A percentile compares a stretch with the other conserved stretches of the same genome.
phyloP scores from a whole-genome alignment of 2,329 filamentous ascomycete genomes.

The Piedraia hortae region DNA sequence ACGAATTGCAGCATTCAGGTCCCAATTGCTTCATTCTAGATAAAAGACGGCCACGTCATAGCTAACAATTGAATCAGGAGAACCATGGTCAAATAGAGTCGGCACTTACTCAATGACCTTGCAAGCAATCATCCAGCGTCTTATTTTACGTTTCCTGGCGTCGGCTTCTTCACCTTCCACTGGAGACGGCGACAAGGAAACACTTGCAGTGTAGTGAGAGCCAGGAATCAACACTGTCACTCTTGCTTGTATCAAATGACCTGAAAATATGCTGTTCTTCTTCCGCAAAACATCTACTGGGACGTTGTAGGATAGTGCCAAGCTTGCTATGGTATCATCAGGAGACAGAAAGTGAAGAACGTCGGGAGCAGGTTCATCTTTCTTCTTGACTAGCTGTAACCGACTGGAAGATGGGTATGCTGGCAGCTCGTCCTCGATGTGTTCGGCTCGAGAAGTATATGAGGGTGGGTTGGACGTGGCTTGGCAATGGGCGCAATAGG shows the following conservation, averaged over 20 bases:
- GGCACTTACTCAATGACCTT: conserved; percentile 43
- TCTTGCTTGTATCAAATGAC: conserved; percentile 42
- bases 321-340: conserved; percentile 36
- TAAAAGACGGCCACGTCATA: conserved; percentile 49
- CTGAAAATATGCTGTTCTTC: conserved; percentile 41
- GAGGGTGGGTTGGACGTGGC: conserved; percentile 29
- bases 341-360: conserved; percentile 50
- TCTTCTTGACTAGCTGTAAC: conserved; percentile 11
- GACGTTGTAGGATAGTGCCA: conserved; percentile 45
- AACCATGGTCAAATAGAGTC: not conserved
- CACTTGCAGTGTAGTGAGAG: conserved; percentile 36
- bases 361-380: conserved; percentile 24
- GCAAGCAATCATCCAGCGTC: conserved; percentile 53
- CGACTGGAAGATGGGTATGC: conserved; percentile 16
- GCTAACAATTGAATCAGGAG: conserved; percentile 13
- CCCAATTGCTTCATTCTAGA: conserved; percentile 39
- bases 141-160: conserved; percentile 37
- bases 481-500: conserved; percentile 50
- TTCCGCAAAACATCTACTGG: conserved; percentile 33
- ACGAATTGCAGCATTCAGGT: conserved; percentile 35
- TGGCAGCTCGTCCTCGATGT: conserved; percentile 14
- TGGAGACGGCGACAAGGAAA: conserved; percentile 40
- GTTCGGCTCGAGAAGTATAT: conserved; percentile 13
- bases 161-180: conserved; percentile 52
- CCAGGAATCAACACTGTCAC: conserved; percentile 45